These are phyloP conservation scores for Chytriomyces confervae DNA, from an alignment of 192 early-diverging fungal genomes.

Conservation along the genomic window DNA sequence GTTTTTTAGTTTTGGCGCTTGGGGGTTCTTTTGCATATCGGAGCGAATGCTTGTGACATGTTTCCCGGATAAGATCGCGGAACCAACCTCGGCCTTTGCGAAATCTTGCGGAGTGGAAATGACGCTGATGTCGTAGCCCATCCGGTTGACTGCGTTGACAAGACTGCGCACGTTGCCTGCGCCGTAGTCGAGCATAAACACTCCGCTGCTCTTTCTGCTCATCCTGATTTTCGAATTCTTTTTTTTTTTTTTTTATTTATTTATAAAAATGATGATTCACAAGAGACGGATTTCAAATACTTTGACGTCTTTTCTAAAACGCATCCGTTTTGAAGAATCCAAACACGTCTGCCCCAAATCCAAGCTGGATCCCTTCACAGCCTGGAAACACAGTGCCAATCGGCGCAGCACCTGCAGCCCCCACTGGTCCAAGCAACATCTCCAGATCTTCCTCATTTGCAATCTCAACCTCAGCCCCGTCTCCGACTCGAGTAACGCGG, in stretches of 20 bases:
- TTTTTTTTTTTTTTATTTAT: too few species aligned
- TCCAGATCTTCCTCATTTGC: conserved; percentile 17
- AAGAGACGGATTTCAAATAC: too few species aligned
- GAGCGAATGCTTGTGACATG: too few species aligned
- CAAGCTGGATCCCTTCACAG: conserved; percentile 27
- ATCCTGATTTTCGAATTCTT: too few species aligned
- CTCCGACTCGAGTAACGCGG: background rate
- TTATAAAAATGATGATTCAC: too few species aligned
- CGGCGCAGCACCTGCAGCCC: background rate
- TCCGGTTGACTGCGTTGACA: conserved; percentile 87
- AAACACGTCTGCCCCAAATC: conserved; percentile 14
- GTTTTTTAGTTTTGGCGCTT: too few species aligned
- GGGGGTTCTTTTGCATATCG: too few species aligned
- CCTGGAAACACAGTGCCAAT: conserved; percentile 5
- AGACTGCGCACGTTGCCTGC: conserved; percentile 99
- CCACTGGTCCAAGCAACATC: conserved; percentile 9
- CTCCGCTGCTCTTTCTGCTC: background rate
- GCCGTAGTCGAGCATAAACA: conserved; percentile 92
- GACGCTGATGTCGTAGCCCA: conserved; percentile 84
- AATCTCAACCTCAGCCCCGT: background rate
- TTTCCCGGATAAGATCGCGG: conserved; percentile 11
- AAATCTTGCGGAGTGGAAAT: conserved; percentile 83
- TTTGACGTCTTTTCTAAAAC: conserved; percentile 4
- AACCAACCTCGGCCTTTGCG: conserved; percentile 81
- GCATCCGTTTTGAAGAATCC: conserved; percentile 37